Conservation (phyloP, 2,329 filamentous ascomycete species). For the Fusarium hainanense region DNA sequence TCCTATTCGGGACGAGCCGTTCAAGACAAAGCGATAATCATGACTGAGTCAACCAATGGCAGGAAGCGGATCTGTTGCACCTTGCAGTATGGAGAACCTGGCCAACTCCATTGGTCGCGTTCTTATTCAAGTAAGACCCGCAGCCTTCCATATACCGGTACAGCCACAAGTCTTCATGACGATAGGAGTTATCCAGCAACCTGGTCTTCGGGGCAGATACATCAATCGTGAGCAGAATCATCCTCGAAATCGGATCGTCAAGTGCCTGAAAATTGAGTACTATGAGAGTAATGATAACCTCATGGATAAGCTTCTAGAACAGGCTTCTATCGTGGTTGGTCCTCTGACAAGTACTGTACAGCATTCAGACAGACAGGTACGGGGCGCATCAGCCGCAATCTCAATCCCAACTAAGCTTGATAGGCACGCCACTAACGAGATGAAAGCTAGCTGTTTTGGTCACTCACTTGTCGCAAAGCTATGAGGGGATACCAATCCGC, state of each 20-base stretch:
- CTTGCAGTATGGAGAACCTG: neutral
- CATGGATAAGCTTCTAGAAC: neutral
- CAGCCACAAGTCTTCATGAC: slow-evolving; percentile 2
- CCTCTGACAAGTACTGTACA: neutral
- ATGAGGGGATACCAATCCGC: slow-evolving; percentile 8
- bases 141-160: slow-evolving; percentile 7
- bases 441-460: slow-evolving; percentile 1
- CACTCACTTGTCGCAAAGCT: neutral
- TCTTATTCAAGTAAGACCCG: slow-evolving; percentile 17
- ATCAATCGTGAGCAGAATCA: slow-evolving; percentile 1
- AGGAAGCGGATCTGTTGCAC: slow-evolving; percentile 19
- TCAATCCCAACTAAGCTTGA: slow-evolving; percentile 3
- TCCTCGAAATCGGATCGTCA: slow-evolving; percentile 4
- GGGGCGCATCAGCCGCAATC: neutral
- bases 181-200: slow-evolving; percentile 24
- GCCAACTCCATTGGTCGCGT: slow-evolving; percentile 5
- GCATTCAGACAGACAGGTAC: neutral
- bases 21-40: slow-evolving; percentile 12
- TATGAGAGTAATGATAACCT: neutral
- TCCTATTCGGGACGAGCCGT: slow-evolving; percentile 19
- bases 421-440: slow-evolving; percentile 1
- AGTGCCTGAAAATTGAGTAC: slow-evolving; percentile 1
- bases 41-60: slow-evolving; percentile 15
- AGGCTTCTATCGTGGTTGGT: neutral
- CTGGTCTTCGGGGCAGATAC: slow-evolving; percentile 33